phyloP scores from a whole-genome alignment of 768 basidiomycete genomes.

The Psilocybe sp. region DNA sequence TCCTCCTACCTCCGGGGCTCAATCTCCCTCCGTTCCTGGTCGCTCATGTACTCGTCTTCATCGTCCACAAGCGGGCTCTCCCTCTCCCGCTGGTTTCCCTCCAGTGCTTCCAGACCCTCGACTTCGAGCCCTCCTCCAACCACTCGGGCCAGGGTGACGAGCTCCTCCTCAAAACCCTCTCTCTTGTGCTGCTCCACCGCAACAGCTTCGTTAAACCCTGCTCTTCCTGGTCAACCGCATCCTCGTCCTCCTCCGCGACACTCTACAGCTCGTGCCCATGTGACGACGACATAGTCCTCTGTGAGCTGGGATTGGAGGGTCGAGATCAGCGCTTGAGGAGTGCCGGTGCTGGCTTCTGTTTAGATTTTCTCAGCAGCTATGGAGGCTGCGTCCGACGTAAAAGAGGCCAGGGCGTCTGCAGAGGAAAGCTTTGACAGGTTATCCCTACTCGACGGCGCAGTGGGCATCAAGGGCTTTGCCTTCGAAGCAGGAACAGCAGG shows the following conservation, averaged over 20 bases:
- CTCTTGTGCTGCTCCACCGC: slow-evolving; percentile 12
- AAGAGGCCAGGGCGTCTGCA: not conserved
- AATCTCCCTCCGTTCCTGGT: slow-evolving; percentile 4
- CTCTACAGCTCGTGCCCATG: not conserved
- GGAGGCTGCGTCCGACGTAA: not conserved
- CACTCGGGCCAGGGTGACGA: not conserved
- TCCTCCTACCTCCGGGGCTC: slow-evolving; percentile 9
- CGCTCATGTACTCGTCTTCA: too few relatives aligned
- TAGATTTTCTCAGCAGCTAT: too few relatives aligned
- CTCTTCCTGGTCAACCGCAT: not conserved
- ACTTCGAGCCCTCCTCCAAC: not conserved
- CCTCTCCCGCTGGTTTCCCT: too few relatives aligned
- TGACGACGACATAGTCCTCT: slow-evolving; percentile 32
- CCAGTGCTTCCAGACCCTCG: too few relatives aligned
- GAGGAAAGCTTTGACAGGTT: not conserved
- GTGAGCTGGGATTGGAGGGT: slow-evolving; percentile 81
- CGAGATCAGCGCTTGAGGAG: slow-evolving; percentile 27
- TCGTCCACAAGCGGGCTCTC: too few relatives aligned
- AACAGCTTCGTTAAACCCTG: too few relatives aligned
- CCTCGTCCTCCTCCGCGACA: slow-evolving; percentile 4
- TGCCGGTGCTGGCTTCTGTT: too few relatives aligned
- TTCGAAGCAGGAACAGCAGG: not conserved
- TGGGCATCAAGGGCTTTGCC: not conserved
- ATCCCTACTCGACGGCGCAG: not conserved
- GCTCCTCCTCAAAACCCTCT: slow-evolving; percentile 17